These are phyloP conservation scores for Microsporum canis DNA, from an alignment of 2,329 filamentous ascomycete genomes.

Conservation along the genomic window DNA sequence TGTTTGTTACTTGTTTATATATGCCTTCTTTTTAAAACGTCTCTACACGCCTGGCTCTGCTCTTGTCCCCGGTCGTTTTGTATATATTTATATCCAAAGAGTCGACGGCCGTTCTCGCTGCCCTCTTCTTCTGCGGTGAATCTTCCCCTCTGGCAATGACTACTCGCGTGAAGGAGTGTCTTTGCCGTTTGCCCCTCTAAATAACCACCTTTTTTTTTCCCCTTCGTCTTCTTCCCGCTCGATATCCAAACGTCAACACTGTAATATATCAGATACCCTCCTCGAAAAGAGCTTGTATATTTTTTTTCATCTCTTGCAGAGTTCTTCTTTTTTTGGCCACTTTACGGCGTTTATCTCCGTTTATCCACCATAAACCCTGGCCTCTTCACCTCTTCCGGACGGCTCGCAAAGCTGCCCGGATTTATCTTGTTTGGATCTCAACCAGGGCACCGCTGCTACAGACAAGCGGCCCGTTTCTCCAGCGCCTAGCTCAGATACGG, in stretches of 20 bases:
- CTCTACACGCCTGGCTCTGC: background rate
- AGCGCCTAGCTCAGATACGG: constrained; percentile 6
- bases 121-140: background rate
- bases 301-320: background rate
- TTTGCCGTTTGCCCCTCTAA: background rate
- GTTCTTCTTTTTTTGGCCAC: too few species aligned
- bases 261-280: background rate
- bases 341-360: background rate
- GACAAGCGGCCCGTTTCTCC: background rate
- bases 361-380: constrained; percentile 21
- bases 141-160: background rate
- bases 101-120: background rate
- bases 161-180: background rate
- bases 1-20: background rate
- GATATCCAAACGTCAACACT: background rate
- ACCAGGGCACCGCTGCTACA: constrained; percentile 17
- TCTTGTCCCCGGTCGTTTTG: background rate
- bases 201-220: background rate
- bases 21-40: background rate
- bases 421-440: constrained; percentile 26
- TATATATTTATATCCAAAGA: background rate
- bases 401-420: constrained; percentile 36
- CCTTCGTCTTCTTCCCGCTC: background rate
- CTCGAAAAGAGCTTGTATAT: background rate
- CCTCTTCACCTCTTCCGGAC: constrained; percentile 29